Base-by-base conservation (phyloP, 345 rosid genomes). In the Citrus australasica region DNA sequence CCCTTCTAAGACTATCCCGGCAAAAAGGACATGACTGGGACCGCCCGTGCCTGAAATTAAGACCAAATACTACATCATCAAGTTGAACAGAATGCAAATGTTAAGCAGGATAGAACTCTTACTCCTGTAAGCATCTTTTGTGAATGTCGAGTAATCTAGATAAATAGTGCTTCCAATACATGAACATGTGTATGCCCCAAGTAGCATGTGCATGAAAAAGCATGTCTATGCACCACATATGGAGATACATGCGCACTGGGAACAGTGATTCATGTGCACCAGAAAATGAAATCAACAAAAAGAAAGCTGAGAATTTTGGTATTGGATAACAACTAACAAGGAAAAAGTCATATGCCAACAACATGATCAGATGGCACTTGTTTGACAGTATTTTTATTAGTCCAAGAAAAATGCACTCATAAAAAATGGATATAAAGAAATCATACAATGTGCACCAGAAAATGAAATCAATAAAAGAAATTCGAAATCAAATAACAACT, bases 11-110 rank as follows among this genome's bases (percentile, higher is more conserved):
- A 61, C 86, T 82, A 75, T 91, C 92, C 83, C 96, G 80, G 64
- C 98, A 93, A 78, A 93, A 91, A 21, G 98, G 98, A 65, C 96
- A 93, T 28, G 98, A 90, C 83, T 86, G 92, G 21, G 98, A 93
- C 42, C 94, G 84, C 37, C 71, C 82, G 7, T 83, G 79, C 96
- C 98, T 93, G 88, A 71, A 62, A 5, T 55, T 59, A 81, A 64
- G 42, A 81, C 37, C 70, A 75, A 71, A 32, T 27, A 73, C 32
- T 7, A 46, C 71, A 75, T 17, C 69, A 27, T 67, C 16, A 65
- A 7, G n/a, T 63, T 33, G 5, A 67, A 78, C 16, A 61, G 74
- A 66, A 25, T 8, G 32, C 40, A 59, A 60, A 76, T 32, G 24
- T 62, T 30, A 73, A 59, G 51, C 13, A 58, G 40, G 35, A 71